Base-by-base conservation (phyloP, 2,329 filamentous ascomycete genomes). In the Dactylonectria estremocensis region DNA sequence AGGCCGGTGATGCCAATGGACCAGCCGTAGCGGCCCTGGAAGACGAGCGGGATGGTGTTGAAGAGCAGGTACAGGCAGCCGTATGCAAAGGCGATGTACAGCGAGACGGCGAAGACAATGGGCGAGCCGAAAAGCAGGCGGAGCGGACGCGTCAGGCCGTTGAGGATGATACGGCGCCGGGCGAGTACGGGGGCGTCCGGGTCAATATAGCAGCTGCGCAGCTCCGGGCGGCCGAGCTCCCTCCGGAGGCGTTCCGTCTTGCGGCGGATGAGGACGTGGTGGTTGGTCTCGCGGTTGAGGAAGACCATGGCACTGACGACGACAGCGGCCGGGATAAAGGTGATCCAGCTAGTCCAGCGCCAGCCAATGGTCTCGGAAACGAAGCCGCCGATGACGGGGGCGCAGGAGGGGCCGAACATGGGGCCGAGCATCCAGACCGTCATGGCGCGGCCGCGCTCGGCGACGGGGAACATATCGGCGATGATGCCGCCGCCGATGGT, bases 361-460 rank as follows among this genome's bases (percentile, higher is more conserved):
- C 86, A 88, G 10, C 85, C 85, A 14, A 85, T 84, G 2, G 80
- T 82, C 49, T 86, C 78, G 2, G 83, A 80, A 5, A 88, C 77
- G 67, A 85, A 88, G 9, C 84, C 86, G 2, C 86, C 86, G 7
- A 84, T 80, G 14, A 88, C 70, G 1, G 86, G 86, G 0, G 83
- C 86, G 7, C 83, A 67, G 0, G 83, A 83, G 0, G 86, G 86
- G 0, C 89, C 89, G 7, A 88, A 86, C 20, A 91, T 86, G 2
- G 92, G 89, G 0, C 90, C 88, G 78, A 87, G 70, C 50, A 86
- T 83, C 80, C 87, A 89, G 18, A 86, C 78, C 2, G 86, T 84
- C 66, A 87, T 83, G 50, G 86, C 85, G 20, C 80, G 78, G 16
- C 87, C 82, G 62, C 86, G 80, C 72, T 84, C 76, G 66, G 83